Base-by-base conservation (phyloP, 129 eudicot species). In the Centrapalus pauciflorus region DNA sequence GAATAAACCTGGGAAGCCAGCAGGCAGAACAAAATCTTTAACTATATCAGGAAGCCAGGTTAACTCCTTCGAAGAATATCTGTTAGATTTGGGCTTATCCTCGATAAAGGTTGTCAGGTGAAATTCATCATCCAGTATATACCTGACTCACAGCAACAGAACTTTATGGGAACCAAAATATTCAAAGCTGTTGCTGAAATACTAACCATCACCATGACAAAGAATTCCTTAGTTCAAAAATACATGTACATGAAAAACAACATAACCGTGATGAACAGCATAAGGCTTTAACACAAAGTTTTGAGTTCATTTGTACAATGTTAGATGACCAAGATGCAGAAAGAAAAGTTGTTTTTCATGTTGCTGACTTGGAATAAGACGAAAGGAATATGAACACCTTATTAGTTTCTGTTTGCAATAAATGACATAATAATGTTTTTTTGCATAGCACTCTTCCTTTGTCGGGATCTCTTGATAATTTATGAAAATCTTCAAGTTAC, bases 1-100 rank as follows among this genome's bases (percentile, higher is more conserved):
- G 30, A 61, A 25, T 0, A 19, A 37, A 86, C 99, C 97, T 40
- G 99, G 99, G 77, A 76, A 94, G 21, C 97, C 99, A 25, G 99
- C 79, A 61, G 99, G 99, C 19, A 94, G 75, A 46, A 89, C 70
- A 61, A 94, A 89, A 73, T 84, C 97, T 62, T 82, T 94, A 58
- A 94, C 70, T 55, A 40, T 25, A 77, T 78, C 80, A 38, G 99
- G 99, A 74, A 94, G 84, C 99, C 93, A 89, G 45, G 82, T 76
- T 40, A 94, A 67, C 49, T 80, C 80, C 19, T 41, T 43, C 5
- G 56, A 60, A 23, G 83, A 69, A 63, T 43, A 66, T 34, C 79
- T 76, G 55, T 71, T 72, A 20, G 69, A 27, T 68, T 59, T 64
- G 32, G 83, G 28, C 12, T 35, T 71, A 54, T 82, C 76, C 57